Evolutionary conservation across 257 asterid genomes (phyloP), one percentile per base, ranked within the genome.

Genomic region (Capsicum pubescens): DNA sequence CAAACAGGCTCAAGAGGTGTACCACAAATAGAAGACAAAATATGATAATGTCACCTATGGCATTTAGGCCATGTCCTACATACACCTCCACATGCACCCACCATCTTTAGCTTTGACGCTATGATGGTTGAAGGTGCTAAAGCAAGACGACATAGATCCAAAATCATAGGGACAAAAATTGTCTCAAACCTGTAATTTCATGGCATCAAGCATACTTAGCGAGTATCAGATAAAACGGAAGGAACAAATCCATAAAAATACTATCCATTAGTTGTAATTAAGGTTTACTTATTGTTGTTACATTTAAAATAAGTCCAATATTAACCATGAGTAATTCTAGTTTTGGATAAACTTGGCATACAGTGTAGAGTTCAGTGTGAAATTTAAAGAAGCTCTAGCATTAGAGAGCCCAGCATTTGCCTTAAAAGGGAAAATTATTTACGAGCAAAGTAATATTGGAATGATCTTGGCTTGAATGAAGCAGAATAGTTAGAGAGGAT

Each of bases 401-500:
- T 72, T 72, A 72, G 44, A 72, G 60, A 48, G 44, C 80, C n/a
- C 59, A 72, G 4, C 48, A 72, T 48, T 48, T 3, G 11, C n/a
- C 59, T 72, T 11, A 6, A 48, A 48, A 46, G 11, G 6, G 16
- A 12, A n/a, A 46, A 46, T 72, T 72, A 19, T 72, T 72, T 72
- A 46, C 14, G n/a, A 72, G 80, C 19, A 72, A 48, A 48, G 19
- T 48, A 12, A 72, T 11, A 48, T 11, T 6, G 39, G 60, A 72
- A 48, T 21, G 60, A 7, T 21, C n/a, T 72, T 48, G 19, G 60
- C 13, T 52, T 26, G 39, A 61, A 72, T 48, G 48, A 11, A 12
- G 80, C 60, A 50, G 60, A 50, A 74, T 74, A 39, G 60, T 12
- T 71, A 71, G 42, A 72, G 80, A 50, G 60, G 60, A 74, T 21